Evolutionary conservation across 306 rosid genomes (phyloP), one percentile per base, ranked within the genome.

Genomic region (Canavalia gladiata): DNA sequence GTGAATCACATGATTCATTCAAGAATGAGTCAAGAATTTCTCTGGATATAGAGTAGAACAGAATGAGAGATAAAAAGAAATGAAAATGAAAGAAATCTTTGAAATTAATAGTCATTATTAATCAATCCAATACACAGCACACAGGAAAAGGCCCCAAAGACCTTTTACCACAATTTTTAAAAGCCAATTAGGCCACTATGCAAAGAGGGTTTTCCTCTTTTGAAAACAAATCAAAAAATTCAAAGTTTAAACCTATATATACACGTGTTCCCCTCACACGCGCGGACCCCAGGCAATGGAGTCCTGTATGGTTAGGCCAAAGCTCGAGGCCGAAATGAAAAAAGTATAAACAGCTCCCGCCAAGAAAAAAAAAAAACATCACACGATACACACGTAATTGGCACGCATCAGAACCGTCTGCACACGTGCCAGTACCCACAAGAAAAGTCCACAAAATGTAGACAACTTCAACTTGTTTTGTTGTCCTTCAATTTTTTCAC

Each of bases 91-190:
- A 45, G 35, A 75, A n/a, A 79, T 52, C 30, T 75, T 7, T 68
- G 76, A 78, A 69, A 55, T 56, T 63, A 78, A 68, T 70, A 66
- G 72, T 77, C 75, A 85, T 87, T 81, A 69, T 70, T 85, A 34
- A 71, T 75, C 87, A 87, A 88, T 77, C 87, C 86, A 84, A 83
- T 84, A 91, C 94, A 81, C 55, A 75, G 67, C 89, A 86, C 86
- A 79, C 84, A 74, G 59, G 78, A 79, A 91, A 90, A 82, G 97
- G 94, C 92, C 97, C 97, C 97, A 91, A 85, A 90, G 92, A 87
- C 92, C 88, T 78, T 84, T 60, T 50, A 39, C 28, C 68, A 79
- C 59, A 45, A 46, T 37, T 63, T 59, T 62, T 65, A 62, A 37
- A 70, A 73, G 81, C 87, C 84, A 72, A 70, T 55, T 42, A 51